Base-by-base conservation (phyloP, 1,284 basidiomycete genomes). In the Melanopsichium pennsylvanicum region DNA sequence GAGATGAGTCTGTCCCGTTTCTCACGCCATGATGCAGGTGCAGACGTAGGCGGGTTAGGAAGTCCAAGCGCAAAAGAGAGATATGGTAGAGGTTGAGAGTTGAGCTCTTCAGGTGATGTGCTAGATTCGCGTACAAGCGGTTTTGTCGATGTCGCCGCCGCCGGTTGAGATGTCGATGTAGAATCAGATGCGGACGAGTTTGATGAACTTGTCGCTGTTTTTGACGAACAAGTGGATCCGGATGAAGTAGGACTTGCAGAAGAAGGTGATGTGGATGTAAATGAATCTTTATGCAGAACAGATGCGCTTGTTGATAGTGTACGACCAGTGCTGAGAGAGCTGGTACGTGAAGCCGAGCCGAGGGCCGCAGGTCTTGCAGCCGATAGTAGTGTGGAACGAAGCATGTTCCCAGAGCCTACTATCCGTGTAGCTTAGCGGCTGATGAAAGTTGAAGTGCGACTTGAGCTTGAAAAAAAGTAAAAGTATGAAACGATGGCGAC, bases 11-110 rank as follows among this genome's bases (percentile, higher is more conserved):
- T 88, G 46, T 88, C 87, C 60, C 87, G 85, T 60, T 84, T 86
- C 57, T 93, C 86, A n/a, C 85, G 83, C 84, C 88, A 87, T 25
- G 88, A 86, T 23, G 54, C 35, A 78, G 86, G 87, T 86, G 85
- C 7, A 84, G 85, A 1, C 89, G 91, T 18, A 82, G 84, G 51
- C 86, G 85, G 12, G 79, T 57, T 47, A 2, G 49, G 79, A 3
- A 93, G 87, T 15, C 93, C 93, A 15, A 93, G 83, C 0, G 94
- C 92, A 25, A 88, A 82, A 35, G 85, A 85, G 13, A 94, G 84
- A 23, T 87, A 84, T 18, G 85, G 84, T 15, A 91, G 74, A 0
- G 82, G 77, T 22, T 58, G 49, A 3, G 49, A 34, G 40, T 77
- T 68, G 4, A 72, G 50, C 25, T 58, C 31, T 18, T 66, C 68